Conservation (phyloP, 805 yeast species). For the Spencermartinsiella europaea region DNA sequence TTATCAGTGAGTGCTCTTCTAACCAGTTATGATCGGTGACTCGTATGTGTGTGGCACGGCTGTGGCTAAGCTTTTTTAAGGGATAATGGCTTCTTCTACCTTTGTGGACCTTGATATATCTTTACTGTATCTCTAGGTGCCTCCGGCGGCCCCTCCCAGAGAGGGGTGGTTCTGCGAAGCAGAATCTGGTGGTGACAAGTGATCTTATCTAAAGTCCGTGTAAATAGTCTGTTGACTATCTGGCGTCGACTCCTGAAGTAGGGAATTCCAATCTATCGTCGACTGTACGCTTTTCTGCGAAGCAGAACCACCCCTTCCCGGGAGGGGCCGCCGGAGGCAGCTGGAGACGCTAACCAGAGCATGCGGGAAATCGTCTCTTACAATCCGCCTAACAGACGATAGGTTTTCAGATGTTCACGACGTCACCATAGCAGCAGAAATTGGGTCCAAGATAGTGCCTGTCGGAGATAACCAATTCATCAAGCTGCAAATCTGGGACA, state of each 20-base stretch:
- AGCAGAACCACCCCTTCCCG: too few relatives aligned
- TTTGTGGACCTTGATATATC: not conserved
- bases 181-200: too few relatives aligned
- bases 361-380: conserved; percentile 35
- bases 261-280: too few relatives aligned
- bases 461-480: conserved; percentile 29
- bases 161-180: too few relatives aligned
- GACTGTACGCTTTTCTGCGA: too few relatives aligned
- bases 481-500: conserved; percentile 35
- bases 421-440: conserved; percentile 36
- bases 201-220: too few relatives aligned
- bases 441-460: conserved; percentile 32
- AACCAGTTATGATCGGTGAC: conserved; percentile 33
- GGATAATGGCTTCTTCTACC: not conserved
- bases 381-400: conserved; percentile 32
- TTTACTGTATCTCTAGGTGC: too few relatives aligned
- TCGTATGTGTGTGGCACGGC: conserved; percentile 26
- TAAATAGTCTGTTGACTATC: too few relatives aligned
- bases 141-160: too few relatives aligned
- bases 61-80: not conserved
- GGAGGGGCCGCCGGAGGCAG: too few relatives aligned
- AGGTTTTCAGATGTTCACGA: conserved; percentile 32
- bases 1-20: conserved; percentile 5
- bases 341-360: conserved; percentile 22
- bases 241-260: too few relatives aligned